These are phyloP conservation scores for Meredithiella fracta DNA, from an alignment of 2,329 filamentous ascomycete species.

Conservation along the genomic window DNA sequence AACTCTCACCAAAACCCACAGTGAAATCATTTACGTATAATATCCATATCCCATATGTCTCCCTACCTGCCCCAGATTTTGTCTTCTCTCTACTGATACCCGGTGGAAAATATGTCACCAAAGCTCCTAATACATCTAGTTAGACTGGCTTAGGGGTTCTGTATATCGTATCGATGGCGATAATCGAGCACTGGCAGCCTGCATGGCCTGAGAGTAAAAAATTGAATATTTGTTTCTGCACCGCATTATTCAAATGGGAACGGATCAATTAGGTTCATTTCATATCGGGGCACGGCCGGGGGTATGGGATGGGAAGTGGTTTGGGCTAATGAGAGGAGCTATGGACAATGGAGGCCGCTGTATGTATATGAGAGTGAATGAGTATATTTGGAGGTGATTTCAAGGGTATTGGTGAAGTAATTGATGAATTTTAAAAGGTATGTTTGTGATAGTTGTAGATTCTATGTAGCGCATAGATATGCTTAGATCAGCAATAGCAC, in stretches of 20 bases:
- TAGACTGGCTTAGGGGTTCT: background rate
- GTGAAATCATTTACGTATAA: background rate
- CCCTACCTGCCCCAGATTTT: background rate
- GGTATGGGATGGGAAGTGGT: no score
- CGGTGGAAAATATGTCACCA: background rate
- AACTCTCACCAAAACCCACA: background rate
- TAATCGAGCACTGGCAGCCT: background rate
- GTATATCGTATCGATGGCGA: background rate
- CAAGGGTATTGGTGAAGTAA: no score
- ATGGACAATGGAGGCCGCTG: no score
- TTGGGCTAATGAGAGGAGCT: no score
- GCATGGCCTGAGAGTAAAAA: background rate
- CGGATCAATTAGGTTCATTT: background rate
- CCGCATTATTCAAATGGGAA: background rate
- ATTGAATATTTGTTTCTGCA: background rate
- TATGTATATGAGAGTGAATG: no score
- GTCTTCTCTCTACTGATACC: background rate
- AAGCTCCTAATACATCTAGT: background rate
- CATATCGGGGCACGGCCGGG: background rate
- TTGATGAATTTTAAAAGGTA: no score
- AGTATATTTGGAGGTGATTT: no score
- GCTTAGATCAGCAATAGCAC: no score
- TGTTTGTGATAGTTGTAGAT: no score
- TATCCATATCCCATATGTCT: background rate
- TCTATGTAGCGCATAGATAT: no score